phyloP scores from a whole-genome alignment of 176 grass and related monocot species.

The Calamus simplicifolius region DNA sequence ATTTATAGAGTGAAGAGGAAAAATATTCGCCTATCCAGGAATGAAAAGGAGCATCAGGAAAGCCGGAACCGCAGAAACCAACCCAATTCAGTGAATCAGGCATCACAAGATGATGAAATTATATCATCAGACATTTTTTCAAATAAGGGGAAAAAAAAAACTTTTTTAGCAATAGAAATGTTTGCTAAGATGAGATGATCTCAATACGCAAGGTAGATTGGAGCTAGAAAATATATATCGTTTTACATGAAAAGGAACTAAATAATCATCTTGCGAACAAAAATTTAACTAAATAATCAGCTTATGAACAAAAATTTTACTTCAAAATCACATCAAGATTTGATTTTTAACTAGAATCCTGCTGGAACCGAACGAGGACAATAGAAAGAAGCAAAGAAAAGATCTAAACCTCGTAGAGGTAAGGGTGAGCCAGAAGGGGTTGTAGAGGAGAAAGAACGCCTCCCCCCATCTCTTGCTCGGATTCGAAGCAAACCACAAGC shows the following conservation, averaged over 20 bases:
- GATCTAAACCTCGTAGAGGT: conserved; percentile 66
- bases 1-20: too few species aligned
- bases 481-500: conserved; percentile 49
- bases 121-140: too few species aligned
- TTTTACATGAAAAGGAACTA: neutral
- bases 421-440: conserved; percentile 86
- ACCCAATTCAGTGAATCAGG: conserved; percentile 78
- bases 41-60: conserved; percentile 66
- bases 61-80: conserved; percentile 74
- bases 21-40: conserved; percentile 50
- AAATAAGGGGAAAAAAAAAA: too few species aligned
- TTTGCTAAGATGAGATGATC: too few species aligned
- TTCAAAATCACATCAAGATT: neutral
- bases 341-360: neutral
- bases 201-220: too few species aligned
- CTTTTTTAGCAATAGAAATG: too few species aligned
- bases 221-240: too few species aligned
- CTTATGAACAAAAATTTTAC: too few species aligned
- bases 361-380: neutral
- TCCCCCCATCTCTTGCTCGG: conserved; percentile 93
- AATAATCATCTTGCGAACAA: neutral
- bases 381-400: neutral
- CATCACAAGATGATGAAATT: neutral
- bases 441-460: conserved; percentile 86
- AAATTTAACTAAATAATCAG: too few species aligned